Evolutionary conservation across 2,329 filamentous ascomycete genomes (phyloP), one percentile per base, ranked within the genome.

Genomic region (Aspergillus uvarum): DNA sequence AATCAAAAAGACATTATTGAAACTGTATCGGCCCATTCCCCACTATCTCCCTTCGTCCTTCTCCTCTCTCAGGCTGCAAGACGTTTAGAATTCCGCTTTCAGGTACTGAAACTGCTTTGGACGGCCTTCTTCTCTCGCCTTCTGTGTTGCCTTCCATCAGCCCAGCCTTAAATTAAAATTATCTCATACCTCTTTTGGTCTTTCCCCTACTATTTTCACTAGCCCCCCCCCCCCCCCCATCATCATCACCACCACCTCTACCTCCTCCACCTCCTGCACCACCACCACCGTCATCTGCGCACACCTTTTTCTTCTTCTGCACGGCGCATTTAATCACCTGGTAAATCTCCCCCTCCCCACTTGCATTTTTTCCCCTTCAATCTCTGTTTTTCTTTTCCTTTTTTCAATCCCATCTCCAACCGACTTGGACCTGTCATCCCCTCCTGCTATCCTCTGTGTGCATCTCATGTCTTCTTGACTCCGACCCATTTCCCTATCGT

Each of bases 381-480:
- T 53, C 42, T 58, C 54, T 47, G 48, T 32, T 49, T 47, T n/a
- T 24, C 11, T 50, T 22, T 50, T 47, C n/a, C 58, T 6, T 55
- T 31, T 24, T 54, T 11, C 11, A 54, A 12, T 35, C 4, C 12
- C 32, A 12, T 35, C 12, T 10, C 32, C 32, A 35, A 35, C 32
- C 11, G 11, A 4, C 14, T 35, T 35, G 14, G 14, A 19, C 38
- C 38, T 44, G 38, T 44, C 38, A 44, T 19, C 16, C 38, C 38
- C 14, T 44, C 16, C 5, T 19, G 38, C 6, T 16, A 16, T 44
- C n/a, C 16, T 44, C n/a, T 44, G 38, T 44, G 5, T 19, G 4
- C 38, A 16, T 48, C 47, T 48, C 11, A 12, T 35, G 12, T n/a
- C 47, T 48, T 48, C 47, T 22, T 55, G 38, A 55, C 47, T 32